These are phyloP conservation scores for Plantago major DNA, from an alignment of 257 asterid genomes.

Conservation along the genomic window DNA sequence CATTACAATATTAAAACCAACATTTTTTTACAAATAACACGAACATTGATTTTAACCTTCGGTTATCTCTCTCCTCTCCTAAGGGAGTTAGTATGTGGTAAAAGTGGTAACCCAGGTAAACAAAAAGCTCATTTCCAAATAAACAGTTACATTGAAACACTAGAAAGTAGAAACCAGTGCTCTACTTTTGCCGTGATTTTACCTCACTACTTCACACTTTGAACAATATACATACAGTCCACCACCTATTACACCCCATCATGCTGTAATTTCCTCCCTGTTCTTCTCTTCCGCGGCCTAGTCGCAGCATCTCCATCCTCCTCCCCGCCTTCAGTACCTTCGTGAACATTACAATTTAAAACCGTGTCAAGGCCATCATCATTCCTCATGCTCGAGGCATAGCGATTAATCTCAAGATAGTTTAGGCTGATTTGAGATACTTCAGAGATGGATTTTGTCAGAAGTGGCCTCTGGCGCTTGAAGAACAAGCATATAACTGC, in stretches of 20 bases:
- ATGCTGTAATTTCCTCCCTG: constrained; percentile 18
- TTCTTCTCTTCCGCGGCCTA: constrained; percentile 31
- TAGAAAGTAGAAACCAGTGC: background rate
- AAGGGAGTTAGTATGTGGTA: too few relatives aligned
- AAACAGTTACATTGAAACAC: background rate
- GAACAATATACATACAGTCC: background rate
- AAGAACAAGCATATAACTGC: constrained; percentile 67
- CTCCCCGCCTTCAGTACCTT: constrained; percentile 12
- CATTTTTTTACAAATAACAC: too few relatives aligned
- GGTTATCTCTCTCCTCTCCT: too few relatives aligned
- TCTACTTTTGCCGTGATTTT: background rate
- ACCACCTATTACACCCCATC: constrained; percentile 17
- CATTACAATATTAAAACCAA: too few relatives aligned
- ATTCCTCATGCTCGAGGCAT: constrained; percentile 27
- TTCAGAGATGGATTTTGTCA: constrained; percentile 44
- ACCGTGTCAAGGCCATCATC: constrained; percentile 78
- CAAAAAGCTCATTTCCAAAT: too few relatives aligned
- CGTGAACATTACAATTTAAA: constrained; percentile 35
- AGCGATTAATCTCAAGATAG: constrained; percentile 24
- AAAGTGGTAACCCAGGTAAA: too few relatives aligned
- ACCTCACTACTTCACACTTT: background rate
- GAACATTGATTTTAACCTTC: too few relatives aligned
- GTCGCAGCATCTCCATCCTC: constrained; percentile 12
- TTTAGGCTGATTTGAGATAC: constrained; percentile 36
- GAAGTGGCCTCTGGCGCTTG: constrained; percentile 43